Conservation (phyloP, 805 yeast genomes). For the Metschnikowia sp. region DNA sequence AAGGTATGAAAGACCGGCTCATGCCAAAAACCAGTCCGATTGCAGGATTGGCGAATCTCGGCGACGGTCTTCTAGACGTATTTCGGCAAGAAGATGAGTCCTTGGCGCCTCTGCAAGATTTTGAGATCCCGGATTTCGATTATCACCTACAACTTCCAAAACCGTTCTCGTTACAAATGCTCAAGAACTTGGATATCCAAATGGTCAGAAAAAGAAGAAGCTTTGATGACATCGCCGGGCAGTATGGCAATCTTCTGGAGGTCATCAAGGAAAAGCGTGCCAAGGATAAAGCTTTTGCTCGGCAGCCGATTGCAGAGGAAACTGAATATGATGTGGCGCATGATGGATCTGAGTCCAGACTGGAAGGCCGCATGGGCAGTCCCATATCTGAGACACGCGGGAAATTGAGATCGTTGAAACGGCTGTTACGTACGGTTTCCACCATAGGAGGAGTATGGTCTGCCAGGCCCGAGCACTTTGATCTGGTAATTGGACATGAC, state of each 20-base stretch:
- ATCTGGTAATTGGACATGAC: constrained; percentile 38
- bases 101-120: constrained; percentile 1
- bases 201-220: constrained; percentile 28
- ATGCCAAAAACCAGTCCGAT: constrained; percentile 1
- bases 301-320: not conserved
- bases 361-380: not conserved
- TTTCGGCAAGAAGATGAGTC: not conserved
- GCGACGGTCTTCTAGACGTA: not conserved
- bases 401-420: constrained; percentile 7
- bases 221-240: constrained; percentile 24
- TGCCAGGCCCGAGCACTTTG: constrained; percentile 62
- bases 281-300: not conserved
- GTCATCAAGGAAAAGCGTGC: constrained; percentile 11
- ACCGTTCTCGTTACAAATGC: constrained; percentile 29
- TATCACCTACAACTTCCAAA: constrained; percentile 26
- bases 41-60: not conserved
- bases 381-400: constrained; percentile 8
- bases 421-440: constrained; percentile 30
- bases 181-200: constrained; percentile 32
- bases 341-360: not conserved
- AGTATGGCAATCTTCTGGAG: constrained; percentile 17
- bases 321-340: not conserved
- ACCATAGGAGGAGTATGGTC: constrained; percentile 45
- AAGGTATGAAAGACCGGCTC: constrained; percentile 6
- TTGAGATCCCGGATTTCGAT: constrained; percentile 5